phyloP scores from a whole-genome alignment of 73 alveolate genomes.

The Effrenium voratum region DNA sequence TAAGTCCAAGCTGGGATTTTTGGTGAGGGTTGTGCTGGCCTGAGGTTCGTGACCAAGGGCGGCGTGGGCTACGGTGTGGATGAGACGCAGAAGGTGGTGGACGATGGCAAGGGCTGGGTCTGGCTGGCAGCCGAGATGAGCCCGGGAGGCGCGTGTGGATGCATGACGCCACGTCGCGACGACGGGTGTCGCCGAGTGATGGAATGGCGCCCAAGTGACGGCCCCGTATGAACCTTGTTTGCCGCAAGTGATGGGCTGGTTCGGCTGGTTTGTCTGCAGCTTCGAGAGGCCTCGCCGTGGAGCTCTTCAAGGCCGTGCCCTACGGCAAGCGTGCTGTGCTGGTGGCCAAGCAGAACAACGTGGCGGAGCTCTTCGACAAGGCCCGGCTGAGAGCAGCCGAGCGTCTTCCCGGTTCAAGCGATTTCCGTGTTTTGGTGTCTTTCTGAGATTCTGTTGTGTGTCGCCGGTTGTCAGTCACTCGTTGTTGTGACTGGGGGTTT shows the following conservation, averaged over 20 bases:
- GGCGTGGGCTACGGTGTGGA: conserved; percentile 41
- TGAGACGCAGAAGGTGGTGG: conserved; percentile 53
- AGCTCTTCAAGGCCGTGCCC: conserved; percentile 18
- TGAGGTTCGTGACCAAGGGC: not conserved
- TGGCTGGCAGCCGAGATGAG: conserved; percentile 87
- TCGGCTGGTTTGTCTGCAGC: too few species aligned
- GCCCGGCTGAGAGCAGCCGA: not conserved
- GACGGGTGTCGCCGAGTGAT: too few species aligned
- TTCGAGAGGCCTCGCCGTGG: conserved; percentile 15
- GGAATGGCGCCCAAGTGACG: too few species aligned
- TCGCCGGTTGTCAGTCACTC: not conserved
- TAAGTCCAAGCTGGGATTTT: too few species aligned
- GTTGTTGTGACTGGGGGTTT: not conserved
- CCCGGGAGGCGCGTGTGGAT: conserved; percentile 53
- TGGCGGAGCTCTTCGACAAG: not conserved
- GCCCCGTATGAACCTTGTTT: too few species aligned
- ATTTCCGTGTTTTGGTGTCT: not conserved
- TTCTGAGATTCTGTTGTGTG: not conserved
- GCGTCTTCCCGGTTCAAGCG: not conserved
- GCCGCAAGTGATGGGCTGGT: too few species aligned
- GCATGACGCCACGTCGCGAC: too few species aligned
- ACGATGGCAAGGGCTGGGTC: conserved; percentile 68
- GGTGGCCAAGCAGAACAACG: conserved; percentile 22
- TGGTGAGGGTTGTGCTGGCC: too few species aligned
- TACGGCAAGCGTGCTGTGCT: conserved; percentile 14